A percentile compares a stretch with the other conserved stretches of the same genome.
These are phyloP conservation scores for Xylariaceae sp. DNA, from an alignment of 2,329 filamentous ascomycete genomes.

Conservation along the genomic window DNA sequence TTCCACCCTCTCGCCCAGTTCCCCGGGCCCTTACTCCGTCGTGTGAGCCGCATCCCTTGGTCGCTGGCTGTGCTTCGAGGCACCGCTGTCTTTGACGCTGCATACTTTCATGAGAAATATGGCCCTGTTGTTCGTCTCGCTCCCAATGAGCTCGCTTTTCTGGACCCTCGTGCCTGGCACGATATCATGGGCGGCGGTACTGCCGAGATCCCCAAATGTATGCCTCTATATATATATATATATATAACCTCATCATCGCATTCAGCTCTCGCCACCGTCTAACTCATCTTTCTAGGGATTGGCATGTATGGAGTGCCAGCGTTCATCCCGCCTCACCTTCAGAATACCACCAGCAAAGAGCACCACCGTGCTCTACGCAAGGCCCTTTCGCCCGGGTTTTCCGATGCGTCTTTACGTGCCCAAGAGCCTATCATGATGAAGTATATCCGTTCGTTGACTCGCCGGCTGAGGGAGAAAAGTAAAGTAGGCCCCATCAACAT, in stretches of 20 bases:
- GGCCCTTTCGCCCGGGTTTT: slow-evolving; percentile 3
- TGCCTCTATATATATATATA: not conserved
- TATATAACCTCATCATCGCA: too few relatives aligned
- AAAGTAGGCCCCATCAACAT: not conserved
- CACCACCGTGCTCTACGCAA: slow-evolving; percentile 4
- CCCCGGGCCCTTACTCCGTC: slow-evolving; percentile 25
- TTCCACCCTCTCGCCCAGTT: slow-evolving; percentile 25
- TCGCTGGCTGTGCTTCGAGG: slow-evolving; percentile 17
- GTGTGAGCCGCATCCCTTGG: slow-evolving; percentile 19
- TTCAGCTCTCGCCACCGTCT: not conserved
- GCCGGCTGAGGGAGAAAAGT: slow-evolving; percentile 1
- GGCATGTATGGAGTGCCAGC: slow-evolving; percentile 15
- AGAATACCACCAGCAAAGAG: slow-evolving; percentile 23
- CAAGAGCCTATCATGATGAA: slow-evolving; percentile 3
- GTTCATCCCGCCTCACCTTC: slow-evolving; percentile 16
- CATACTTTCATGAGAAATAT: slow-evolving; percentile 31
- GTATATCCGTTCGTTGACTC: not conserved
- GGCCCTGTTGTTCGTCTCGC: slow-evolving; percentile 37
- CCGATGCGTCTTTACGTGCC: slow-evolving; percentile 3
- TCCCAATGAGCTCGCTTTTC: slow-evolving; percentile 38
- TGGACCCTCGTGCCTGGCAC: slow-evolving; percentile 4
- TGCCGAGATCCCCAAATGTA: slow-evolving; percentile 9
- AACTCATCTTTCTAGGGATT: slow-evolving; percentile 3
- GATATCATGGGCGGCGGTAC: slow-evolving; percentile 5
- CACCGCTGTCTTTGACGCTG: slow-evolving; percentile 16